Evolutionary conservation across 1,284 basidiomycete species (phyloP), one percentile per base, ranked within the genome.

Genomic region (Sporisorium reilianum): DNA sequence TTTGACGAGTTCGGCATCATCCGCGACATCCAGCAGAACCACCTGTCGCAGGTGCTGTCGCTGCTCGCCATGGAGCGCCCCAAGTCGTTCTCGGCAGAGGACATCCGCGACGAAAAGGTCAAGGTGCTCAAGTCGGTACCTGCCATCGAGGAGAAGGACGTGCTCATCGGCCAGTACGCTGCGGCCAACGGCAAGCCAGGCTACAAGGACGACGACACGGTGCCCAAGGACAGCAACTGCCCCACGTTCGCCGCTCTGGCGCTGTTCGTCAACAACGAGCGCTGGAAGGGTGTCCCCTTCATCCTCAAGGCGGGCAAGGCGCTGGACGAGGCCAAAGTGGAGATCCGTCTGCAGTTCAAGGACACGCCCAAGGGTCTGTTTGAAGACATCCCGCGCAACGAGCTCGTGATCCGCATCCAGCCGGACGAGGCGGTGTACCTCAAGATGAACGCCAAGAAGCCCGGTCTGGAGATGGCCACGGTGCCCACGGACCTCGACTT

Each of bases 1-100:
- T 86, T 86, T 79, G 85, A 86, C 72, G 83, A 86, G 52, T 86
- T 86, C 55, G 85, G 85, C 30, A 86, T 86, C 65, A 84, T 86
- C 49, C 78, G 85, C 34, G 85, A 86, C 62, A 85, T 86, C 45
- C 76, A 85, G 69, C 85, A 85, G 74, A 85, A 86, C 73, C 85
- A 85, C 58, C 67, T 84, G 30, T 82, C 83, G 34, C 84, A 85
- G 65, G 82, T 85, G 28, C 71, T 85, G 41, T 82, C 81, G 26
- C 72, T 85, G 52, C 64, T 86, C n/a, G 75, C 84, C 38, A 85
- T 86, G 84, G 84, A 85, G 55, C 73, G 73, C 48, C 85, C 85
- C 30, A 72, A 79, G 49, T 77, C 81, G 12, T 81, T 85, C 57
- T 77, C 78, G n/a, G 80, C 83, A 30, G 85, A 86, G 55, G 79